Evolutionary conservation across 306 rosid species (phyloP).

Genomic region (Trifolium dubium): DNA sequence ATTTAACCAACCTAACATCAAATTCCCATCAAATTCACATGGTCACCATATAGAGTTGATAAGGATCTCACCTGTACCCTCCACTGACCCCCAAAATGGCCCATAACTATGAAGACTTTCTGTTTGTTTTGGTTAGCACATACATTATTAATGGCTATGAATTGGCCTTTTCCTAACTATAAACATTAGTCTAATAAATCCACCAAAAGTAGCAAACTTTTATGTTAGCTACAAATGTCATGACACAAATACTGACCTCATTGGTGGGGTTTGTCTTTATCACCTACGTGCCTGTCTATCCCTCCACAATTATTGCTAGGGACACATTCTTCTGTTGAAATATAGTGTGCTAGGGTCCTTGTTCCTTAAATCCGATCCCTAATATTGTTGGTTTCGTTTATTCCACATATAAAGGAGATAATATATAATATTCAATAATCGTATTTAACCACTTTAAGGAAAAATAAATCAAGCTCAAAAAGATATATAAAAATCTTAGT

Average conservation of each 20-base stretch:
- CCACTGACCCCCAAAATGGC: conserved; percentile 38
- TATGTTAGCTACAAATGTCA: conserved; percentile 62
- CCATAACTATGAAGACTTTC: conserved; percentile 43
- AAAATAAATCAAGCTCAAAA: conserved; percentile 29
- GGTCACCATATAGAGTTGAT: conserved; percentile 47
- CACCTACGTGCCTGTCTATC: conserved; percentile 45
- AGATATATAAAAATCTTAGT: conserved; percentile 10
- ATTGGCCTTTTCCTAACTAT: conserved; percentile 37
- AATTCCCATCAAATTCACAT: conserved; percentile 39
- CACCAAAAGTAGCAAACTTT: conserved; percentile 48
- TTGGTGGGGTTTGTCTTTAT: conserved; percentile 44
- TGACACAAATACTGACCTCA: conserved; percentile 22
- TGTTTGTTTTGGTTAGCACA: conserved; percentile 52
- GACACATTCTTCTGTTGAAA: conserved; percentile 40
- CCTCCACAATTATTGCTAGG: conserved; percentile 44
- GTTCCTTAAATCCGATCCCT: conserved; percentile 31
- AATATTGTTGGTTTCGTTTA: neutral
- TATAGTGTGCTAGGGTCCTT: conserved; percentile 6
- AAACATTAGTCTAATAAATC: neutral
- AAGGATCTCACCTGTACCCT: conserved; percentile 41
- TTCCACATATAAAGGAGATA: conserved; percentile 8
- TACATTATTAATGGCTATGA: conserved; percentile 32
- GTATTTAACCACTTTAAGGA: conserved; percentile 28
- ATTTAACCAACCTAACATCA: neutral
- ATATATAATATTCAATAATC: neutral